phyloP scores from a whole-genome alignment of 129 eudicot genomes.

The Tagetes erecta region DNA sequence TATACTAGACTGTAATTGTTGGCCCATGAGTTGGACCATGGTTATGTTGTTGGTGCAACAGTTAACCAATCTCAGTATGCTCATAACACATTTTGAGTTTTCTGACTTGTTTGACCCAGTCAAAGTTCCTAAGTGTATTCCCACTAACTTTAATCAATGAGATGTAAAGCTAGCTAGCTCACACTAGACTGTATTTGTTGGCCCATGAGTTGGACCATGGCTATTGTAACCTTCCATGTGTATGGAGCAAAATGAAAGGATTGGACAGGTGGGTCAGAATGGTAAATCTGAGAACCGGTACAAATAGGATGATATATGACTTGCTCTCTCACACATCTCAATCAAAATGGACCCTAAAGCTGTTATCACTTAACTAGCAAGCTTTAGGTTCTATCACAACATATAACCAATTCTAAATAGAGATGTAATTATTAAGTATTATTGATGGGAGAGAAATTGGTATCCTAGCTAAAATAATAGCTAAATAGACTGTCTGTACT shows the following conservation, averaged over 20 bases:
- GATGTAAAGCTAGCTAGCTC: conserved; percentile 40
- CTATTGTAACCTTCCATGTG: conserved; percentile 16
- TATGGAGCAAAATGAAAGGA: conserved; percentile 18
- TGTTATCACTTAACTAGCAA: not conserved
- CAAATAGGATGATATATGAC: not conserved
- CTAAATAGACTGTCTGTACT: too few species aligned
- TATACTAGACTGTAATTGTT: conserved; percentile 25
- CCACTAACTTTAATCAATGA: conserved; percentile 42
- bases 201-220: conserved; percentile 38
- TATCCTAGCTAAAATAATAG: too few species aligned
- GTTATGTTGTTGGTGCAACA: not conserved
- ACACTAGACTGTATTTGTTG: conserved; percentile 33
- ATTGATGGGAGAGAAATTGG: too few species aligned
- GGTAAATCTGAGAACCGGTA: not conserved
- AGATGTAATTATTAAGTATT: too few species aligned
- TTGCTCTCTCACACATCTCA: conserved; percentile 17
- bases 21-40: conserved; percentile 38
- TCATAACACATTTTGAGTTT: conserved; percentile 20
- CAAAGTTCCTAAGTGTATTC: conserved; percentile 37
- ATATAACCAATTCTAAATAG: too few species aligned
- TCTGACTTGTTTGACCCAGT: conserved; percentile 36
- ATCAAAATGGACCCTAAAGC: conserved; percentile 5
- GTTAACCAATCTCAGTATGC: too few species aligned
- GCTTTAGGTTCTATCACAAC: not conserved
- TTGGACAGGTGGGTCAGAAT: not conserved